A percentile compares a stretch with the other conserved stretches of the same genome.
phyloP scores from a whole-genome alignment of 768 basidiomycete genomes.

The Phanerodontia chrysosporium region DNA sequence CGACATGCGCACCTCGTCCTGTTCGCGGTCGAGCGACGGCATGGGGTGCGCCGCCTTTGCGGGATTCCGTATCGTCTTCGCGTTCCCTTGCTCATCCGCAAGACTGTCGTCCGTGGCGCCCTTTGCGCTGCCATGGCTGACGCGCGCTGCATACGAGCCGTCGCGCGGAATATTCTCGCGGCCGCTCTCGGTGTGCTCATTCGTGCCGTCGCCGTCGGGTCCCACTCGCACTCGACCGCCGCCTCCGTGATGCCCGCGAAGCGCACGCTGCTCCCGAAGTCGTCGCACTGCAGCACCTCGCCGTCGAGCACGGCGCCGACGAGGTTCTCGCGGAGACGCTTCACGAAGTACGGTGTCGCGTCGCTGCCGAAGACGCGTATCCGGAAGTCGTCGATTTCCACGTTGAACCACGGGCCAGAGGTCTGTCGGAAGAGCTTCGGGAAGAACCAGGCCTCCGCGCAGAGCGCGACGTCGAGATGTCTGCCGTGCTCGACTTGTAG shows the following conservation, averaged over 20 bases:
- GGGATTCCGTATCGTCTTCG: not conserved
- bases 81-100: not conserved
- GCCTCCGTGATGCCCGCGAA: slow-evolving; percentile 23
- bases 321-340: slow-evolving; percentile 33
- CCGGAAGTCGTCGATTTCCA: slow-evolving; percentile 33
- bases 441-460: slow-evolving; percentile 33
- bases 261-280: slow-evolving; percentile 31
- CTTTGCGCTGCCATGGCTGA: not conserved
- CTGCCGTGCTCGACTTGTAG: slow-evolving; percentile 26
- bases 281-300: slow-evolving; percentile 35
- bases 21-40: slow-evolving; percentile 9
- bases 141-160: slow-evolving; percentile 12
- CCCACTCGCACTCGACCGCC: slow-evolving; percentile 9
- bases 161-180: not conserved
- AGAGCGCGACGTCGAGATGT: slow-evolving; percentile 21
- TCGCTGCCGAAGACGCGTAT: slow-evolving; percentile 31
- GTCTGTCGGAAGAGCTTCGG: slow-evolving; percentile 35
- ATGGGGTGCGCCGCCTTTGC: not conserved
- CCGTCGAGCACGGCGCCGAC: slow-evolving; percentile 36
- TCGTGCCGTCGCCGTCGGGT: slow-evolving; percentile 5
- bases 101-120: not conserved
- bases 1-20: slow-evolving; percentile 32
- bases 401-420: slow-evolving; percentile 31
- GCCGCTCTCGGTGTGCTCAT: not conserved
- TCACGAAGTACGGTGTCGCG: slow-evolving; percentile 35